Base-by-base conservation (phyloP, 441 rosid species). In the Eruca vesicaria region DNA sequence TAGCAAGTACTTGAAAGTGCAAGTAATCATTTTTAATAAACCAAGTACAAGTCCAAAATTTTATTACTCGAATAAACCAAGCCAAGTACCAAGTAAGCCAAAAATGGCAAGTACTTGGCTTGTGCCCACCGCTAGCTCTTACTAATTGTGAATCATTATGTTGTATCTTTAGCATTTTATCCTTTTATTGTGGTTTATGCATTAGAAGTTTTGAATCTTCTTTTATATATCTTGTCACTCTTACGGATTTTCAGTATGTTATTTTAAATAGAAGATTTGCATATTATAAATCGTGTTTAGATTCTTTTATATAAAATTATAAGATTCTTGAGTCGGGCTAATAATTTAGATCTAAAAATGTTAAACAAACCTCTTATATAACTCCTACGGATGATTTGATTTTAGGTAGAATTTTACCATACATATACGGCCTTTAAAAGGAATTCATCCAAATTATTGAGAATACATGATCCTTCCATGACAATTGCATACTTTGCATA, bases 381-480 rank as follows among this genome's bases (percentile, higher is more conserved):
- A 18, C 41, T 69, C 19, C 29, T 18, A 43, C 23, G 16, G 26
- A 71, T n/a, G 48, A 10, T 32, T 31, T 8, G 23, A 9, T 52
- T 62, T 10, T 4, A 0, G 14, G 36, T 50, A 23, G 26, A 21
- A 35, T 26, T 48, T 16, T 61, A 71, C 48, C 14, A 71, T 21
- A 3, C 28, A 41, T 9, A 41, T 9, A 60, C 19, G 63, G 20
- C 28, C 15, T 58, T 45, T 2, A 45, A 58, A 31, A 31, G 20
- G 61, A 21, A 31, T 21, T 45, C 59, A 74, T 66, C 20, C 63
- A 45, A 66, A 32, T 6, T 16, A 45, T 43, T 32, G 67, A 74
- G 18, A 59, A 45, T 55, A 35, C 41, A 59, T 74, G 66, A 31
- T 35, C 5, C 33, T 68, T 61, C 68, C 16, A 75, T 75, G 26